Evolutionary conservation across 257 asterid species (phyloP), one percentile per base, ranked within the genome.

Genomic region (Anisodus tanguticus): DNA sequence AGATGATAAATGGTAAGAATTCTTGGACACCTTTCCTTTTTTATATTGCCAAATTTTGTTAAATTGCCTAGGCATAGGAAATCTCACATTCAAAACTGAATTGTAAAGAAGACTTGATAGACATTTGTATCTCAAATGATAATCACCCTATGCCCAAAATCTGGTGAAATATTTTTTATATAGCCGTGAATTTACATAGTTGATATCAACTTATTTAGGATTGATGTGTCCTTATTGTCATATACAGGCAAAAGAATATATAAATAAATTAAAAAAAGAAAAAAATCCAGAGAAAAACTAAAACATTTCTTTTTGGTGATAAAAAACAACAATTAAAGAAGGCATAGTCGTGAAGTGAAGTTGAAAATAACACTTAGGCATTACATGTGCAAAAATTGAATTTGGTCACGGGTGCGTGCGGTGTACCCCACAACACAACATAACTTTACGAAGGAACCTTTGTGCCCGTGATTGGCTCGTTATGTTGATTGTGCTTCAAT

Each of bases 391-490:
- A 22, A 2, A 51, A 54, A 70, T 83, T 83, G 71, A 83, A 83
- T 83, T 69, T 72, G 35, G 72, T 83, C 85, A 83, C 82, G 85
- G 85, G 82, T 49, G 81, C 68, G 17, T 69, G 85, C 81, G 81
- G 85, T 83, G 85, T 77, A 17, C 59, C 81, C 85, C 85, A 68
- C 77, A 41, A 41, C 35, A 31, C 57, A 49, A 68, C 47, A 67
- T 11, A 17, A 63, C 6, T 51, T 39, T 80, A 41, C 53, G n/a
- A 31, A 66, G 59, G 22, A 51, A 12, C 80, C 26, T 17, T 67
- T 13, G 10, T 41, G 82, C 71, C 85, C 85, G 85, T 83, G 85
- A 83, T 69, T 83, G 85, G 60, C 81, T 76, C 60, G 58, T 80
- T 58, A 12, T 17, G 47, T 17, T 58, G 45, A 17, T 39, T 71